phyloP scores from a whole-genome alignment of 495 filamentous ascomycete species.

The Xylaria cubensis region DNA sequence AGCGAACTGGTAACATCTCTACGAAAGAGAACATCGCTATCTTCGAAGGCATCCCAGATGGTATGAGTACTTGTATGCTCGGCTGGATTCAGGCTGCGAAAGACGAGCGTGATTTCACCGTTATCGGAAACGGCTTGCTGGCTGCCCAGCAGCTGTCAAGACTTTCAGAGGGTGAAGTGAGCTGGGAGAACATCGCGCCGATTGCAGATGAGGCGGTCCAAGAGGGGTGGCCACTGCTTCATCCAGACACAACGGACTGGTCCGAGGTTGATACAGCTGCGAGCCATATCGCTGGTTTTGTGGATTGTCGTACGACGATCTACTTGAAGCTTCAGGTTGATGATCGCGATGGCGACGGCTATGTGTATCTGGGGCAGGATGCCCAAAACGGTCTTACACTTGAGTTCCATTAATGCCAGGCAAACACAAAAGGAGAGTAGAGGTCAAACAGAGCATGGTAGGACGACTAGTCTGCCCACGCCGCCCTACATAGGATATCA shows the following conservation, averaged over 20 bases:
- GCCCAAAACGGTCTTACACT: conserved; percentile 30
- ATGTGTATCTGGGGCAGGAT: conserved; percentile 36
- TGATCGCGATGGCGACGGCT: conserved; percentile 28
- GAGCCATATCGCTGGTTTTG: conserved; percentile 26
- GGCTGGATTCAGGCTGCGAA: conserved; percentile 42
- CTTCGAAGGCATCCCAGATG: conserved; percentile 41
- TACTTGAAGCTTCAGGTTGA: conserved; percentile 31
- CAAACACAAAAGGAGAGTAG: neutral
- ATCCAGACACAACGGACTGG: conserved; percentile 38
- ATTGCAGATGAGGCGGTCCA: conserved; percentile 14
- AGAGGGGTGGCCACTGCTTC: conserved; percentile 22
- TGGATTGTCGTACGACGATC: conserved; percentile 31
- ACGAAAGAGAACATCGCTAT: conserved; percentile 43
- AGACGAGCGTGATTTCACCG: conserved; percentile 41
- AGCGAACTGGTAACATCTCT: conserved; percentile 31
- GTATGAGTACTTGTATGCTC: conserved; percentile 40
- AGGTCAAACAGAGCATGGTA: neutral
- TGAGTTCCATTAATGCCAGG: neutral
- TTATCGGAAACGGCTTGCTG: conserved; percentile 39
- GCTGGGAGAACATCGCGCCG: conserved; percentile 8
- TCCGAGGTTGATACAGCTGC: conserved; percentile 21
- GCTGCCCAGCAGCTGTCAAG: conserved; percentile 37
- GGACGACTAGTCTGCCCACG: neutral
- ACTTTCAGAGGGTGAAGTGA: conserved; percentile 35
- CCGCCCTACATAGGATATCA: neutral